Percentiles rank a stretch among this genome's conserved stretches.
Conservation (phyloP, 164 flowering plant species). For the Kingdonia uniflora region DNA sequence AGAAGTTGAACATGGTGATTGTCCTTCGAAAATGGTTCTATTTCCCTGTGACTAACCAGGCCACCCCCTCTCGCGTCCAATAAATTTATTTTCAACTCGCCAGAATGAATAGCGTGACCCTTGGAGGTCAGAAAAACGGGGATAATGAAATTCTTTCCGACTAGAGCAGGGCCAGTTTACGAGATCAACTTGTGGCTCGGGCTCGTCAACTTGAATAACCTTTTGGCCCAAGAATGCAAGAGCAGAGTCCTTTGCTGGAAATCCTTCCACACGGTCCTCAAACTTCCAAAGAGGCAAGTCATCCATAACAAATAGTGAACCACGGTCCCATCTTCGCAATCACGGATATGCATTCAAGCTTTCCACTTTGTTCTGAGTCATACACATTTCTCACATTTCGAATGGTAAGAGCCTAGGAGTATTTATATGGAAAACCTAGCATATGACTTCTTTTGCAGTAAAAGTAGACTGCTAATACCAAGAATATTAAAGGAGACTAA, state of each 20-base stretch:
- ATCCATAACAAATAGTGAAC: constrained; percentile 75
- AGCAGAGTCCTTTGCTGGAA: constrained; percentile 83
- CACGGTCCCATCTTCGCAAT: constrained; percentile 54
- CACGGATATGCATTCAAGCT: constrained; percentile 86
- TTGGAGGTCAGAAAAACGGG: constrained; percentile 66
- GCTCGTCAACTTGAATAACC: constrained; percentile 11
- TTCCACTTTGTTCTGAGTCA: constrained; percentile 81
- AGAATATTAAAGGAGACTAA: constrained; percentile 4
- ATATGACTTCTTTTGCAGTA: no score
- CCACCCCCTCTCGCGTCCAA: constrained; percentile 89
- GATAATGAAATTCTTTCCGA: constrained; percentile 72
- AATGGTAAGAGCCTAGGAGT: not conserved
- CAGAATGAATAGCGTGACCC: constrained; percentile 63
- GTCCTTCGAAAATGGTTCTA: constrained; percentile 52
- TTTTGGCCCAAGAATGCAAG: constrained; percentile 43
- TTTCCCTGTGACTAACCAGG: constrained; percentile 79
- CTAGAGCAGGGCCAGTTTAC: constrained; percentile 69
- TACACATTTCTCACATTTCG: constrained; percentile 1
- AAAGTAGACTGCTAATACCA: not conserved
- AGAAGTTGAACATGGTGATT: constrained; percentile 82
- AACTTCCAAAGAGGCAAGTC: constrained; percentile 92
- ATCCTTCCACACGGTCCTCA: constrained; percentile 66
- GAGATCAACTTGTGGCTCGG: constrained; percentile 77
- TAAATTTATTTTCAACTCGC: constrained; percentile 93
- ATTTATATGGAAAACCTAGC: no score